Conservation (phyloP, 441 rosid species). For the Adansonia grandidieri region DNA sequence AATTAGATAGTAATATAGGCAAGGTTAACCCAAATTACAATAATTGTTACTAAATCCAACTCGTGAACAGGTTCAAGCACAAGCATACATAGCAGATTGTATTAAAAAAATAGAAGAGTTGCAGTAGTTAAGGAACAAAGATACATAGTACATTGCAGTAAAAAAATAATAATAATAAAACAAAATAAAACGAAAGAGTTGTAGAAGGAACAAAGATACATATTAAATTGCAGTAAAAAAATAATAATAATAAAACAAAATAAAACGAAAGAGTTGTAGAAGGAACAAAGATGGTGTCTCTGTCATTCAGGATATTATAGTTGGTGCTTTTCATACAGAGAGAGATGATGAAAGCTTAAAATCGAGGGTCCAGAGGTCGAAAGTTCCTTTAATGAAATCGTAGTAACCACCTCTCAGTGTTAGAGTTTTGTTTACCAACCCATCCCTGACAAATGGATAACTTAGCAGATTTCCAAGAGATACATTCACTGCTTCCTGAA, state of each 20-base stretch:
- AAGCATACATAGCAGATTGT: no score
- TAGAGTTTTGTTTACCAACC: constrained; percentile 63
- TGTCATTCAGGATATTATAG: background rate
- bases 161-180: background rate
- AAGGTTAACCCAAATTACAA: no score
- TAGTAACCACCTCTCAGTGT: constrained; percentile 76
- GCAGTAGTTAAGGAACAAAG: constrained; percentile 26
- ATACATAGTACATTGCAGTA: constrained; percentile 29
- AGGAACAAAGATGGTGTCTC: constrained; percentile 26
- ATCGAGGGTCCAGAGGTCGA: constrained; percentile 81
- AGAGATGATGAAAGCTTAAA: constrained; percentile 52
- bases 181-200: background rate
- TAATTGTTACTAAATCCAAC: no score
- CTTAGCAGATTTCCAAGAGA: constrained; percentile 80
- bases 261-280: background rate
- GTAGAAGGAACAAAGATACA: constrained; percentile 16
- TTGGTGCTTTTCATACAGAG: constrained; percentile 52
- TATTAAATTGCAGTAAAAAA: constrained; percentile 26
- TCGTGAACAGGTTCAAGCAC: no score
- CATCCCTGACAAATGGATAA: constrained; percentile 86
- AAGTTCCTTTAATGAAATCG: constrained; percentile 66
- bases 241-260: no score
- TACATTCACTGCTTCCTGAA: constrained; percentile 93
- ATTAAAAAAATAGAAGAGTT: background rate
- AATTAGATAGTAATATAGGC: no score